Base-by-base conservation (phyloP, 2,329 filamentous ascomycete genomes). In the Sclerotinia subarctica region DNA sequence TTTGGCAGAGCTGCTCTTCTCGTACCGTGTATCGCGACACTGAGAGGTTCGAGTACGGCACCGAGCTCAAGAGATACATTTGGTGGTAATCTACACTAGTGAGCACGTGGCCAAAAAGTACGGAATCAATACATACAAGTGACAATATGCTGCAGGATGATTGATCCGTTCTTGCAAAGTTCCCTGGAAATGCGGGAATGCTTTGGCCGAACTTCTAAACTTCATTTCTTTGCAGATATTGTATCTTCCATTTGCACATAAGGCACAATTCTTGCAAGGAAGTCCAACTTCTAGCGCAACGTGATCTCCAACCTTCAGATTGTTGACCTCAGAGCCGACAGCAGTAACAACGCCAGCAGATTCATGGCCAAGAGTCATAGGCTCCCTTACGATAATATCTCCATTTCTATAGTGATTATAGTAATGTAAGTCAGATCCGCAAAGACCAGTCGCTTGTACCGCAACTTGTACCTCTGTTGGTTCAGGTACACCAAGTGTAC, bases 341-440 rank as follows among this genome's bases (percentile, higher is more conserved):
- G 93, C 91, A 74, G 97, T 86, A 68, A 98, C 80, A 75, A 90
- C 88, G 69, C 94, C 94, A 8, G 93, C 90, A 47, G 93, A 96
- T 81, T 98, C 94, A 83, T 98, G 94, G 74, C 94, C 94, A 21
- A 98, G 88, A 76, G 97, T 93, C 79, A 97, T 92, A 76, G 94
- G 90, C 77, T 86, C 91, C 72, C 86, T 86, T 59, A 98, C 94
- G 70, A 97, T 89, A 91, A 97, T 97, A 74, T 94, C 94, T 52
- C 95, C 94, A 78, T 98, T 98, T 81, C 91, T 91, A 74, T 94
- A 94, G 66, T 91, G 90, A 78, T 95, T 92, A 93, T 94, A 98
- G 84, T 98, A 98, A 82, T 98, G 94, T 68, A 98, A 89, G 79
- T 97, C 94, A 70, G 92, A 96, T 85, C 94, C 95, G 83, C 95